Conservation (phyloP, 2,329 filamentous ascomycete genomes). For the Sphaerulina musiva region DNA sequence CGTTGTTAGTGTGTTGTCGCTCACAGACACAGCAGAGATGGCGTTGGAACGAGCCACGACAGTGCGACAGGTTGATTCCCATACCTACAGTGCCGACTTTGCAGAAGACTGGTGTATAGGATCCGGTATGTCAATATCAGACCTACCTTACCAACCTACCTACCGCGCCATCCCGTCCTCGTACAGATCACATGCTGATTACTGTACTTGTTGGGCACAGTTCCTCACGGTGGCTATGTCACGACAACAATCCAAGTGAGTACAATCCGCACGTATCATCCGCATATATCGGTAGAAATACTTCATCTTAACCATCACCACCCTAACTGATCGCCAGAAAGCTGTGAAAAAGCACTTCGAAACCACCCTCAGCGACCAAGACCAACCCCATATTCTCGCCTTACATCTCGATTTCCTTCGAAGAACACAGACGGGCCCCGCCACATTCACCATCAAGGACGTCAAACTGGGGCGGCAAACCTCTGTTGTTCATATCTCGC, state of each 20-base stretch:
- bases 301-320: slow-evolving; percentile 5
- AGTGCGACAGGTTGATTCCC: slow-evolving; percentile 45
- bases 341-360: slow-evolving; percentile 55
- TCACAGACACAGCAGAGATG: slow-evolving; percentile 13
- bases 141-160: slow-evolving; percentile 1
- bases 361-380: slow-evolving; percentile 51
- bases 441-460: slow-evolving; percentile 53
- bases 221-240: slow-evolving; percentile 66
- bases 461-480: slow-evolving; percentile 59
- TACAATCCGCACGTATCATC: neutral
- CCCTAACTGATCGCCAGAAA: slow-evolving; percentile 35
- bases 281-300: slow-evolving; percentile 2
- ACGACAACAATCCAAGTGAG: slow-evolving; percentile 49
- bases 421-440: slow-evolving; percentile 54
- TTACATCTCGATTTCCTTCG: slow-evolving; percentile 61
- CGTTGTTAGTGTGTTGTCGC: no score
- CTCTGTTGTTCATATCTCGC: slow-evolving; percentile 56
- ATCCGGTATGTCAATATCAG: slow-evolving; percentile 42
- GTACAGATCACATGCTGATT: slow-evolving; percentile 4
- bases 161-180: neutral
- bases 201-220: slow-evolving; percentile 34
- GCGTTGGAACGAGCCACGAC: slow-evolving; percentile 39
- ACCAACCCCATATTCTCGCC: slow-evolving; percentile 57
- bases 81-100: slow-evolving; percentile 54
- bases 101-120: slow-evolving; percentile 59